Evolutionary conservation across 371 early-diverging fungal genomes (phyloP).

Genomic region (Umbelopsis sp.): DNA sequence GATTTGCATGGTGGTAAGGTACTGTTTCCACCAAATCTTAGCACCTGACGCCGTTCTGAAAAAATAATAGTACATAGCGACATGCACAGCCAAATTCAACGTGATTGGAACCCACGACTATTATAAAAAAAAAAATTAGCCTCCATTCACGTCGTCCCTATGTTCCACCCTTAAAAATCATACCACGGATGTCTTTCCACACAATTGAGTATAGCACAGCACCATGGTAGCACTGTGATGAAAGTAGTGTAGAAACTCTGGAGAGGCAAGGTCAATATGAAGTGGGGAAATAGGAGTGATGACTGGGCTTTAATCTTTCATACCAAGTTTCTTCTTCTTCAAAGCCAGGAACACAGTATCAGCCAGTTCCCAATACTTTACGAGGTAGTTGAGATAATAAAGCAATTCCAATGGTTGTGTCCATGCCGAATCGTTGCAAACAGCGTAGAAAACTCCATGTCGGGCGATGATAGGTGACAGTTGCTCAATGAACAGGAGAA

Average conservation of each 20-base stretch:
- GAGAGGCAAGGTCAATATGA: constrained; percentile 1
- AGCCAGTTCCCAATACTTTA: constrained; percentile 74
- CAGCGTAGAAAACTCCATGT: constrained; percentile 67
- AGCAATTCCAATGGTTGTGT: constrained; percentile 58
- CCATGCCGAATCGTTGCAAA: constrained; percentile 60
- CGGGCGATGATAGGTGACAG: constrained; percentile 61
- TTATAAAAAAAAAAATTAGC: too few relatives aligned
- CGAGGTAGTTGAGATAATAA: constrained; percentile 75
- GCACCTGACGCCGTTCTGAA: constrained; percentile 80
- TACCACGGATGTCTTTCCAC: constrained; percentile 78
- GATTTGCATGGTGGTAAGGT: constrained; percentile 87
- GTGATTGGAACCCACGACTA: constrained; percentile 75
- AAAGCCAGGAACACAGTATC: constrained; percentile 74
- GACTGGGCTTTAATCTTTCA: not conserved
- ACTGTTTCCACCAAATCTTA: constrained; percentile 89
- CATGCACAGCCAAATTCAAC: constrained; percentile 87
- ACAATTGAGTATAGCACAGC: constrained; percentile 77
- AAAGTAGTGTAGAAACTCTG: constrained; percentile 80
- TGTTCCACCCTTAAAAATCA: constrained; percentile 22
- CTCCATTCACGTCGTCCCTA: too few relatives aligned
- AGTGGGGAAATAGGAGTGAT: too few relatives aligned
- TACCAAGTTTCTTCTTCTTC: constrained; percentile 67
- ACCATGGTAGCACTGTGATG: constrained; percentile 86
- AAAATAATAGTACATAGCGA: constrained; percentile 91
- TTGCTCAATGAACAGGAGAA: constrained; percentile 70